Evolutionary conservation across 2,329 filamentous ascomycete genomes (phyloP).

Genomic region (Colletotrichum phormii): DNA sequence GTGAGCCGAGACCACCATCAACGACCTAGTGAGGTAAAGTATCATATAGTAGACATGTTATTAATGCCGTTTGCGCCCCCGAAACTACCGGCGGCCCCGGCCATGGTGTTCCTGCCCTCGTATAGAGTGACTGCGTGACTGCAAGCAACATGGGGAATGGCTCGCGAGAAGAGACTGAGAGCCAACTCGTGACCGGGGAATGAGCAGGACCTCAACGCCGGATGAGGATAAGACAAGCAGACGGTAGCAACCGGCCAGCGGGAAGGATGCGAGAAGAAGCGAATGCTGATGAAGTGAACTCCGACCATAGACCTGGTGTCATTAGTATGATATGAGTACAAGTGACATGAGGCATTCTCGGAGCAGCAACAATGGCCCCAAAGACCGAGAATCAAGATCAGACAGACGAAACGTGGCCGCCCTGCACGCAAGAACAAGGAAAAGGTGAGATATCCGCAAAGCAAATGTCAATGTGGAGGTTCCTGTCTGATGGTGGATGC

Average conservation of each 20-base stretch:
- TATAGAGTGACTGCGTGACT: background rate
- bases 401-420: conserved; percentile 17
- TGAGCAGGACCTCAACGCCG: background rate
- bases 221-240: background rate
- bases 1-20: conserved; percentile 13
- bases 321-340: background rate
- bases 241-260: background rate
- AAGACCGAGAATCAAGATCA: background rate
- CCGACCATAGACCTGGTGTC: background rate
- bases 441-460: background rate
- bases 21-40: background rate
- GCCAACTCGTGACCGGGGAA: background rate
- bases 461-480: background rate
- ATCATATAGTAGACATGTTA: conserved; percentile 3
- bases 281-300: background rate
- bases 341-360: background rate
- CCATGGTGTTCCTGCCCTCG: background rate
- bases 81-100: conserved; percentile 21
- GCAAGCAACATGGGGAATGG: background rate
- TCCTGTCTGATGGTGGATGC: conserved; percentile 13
- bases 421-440: conserved; percentile 17
- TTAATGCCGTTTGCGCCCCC: conserved; percentile 16
- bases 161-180: too few species aligned
- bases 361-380: background rate
- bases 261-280: background rate